Percentiles rank a stretch among this genome's conserved stretches.
These are phyloP conservation scores for Diversispora epigaea DNA, from an alignment of 192 early-diverging fungal genomes.

Conservation along the genomic window DNA sequence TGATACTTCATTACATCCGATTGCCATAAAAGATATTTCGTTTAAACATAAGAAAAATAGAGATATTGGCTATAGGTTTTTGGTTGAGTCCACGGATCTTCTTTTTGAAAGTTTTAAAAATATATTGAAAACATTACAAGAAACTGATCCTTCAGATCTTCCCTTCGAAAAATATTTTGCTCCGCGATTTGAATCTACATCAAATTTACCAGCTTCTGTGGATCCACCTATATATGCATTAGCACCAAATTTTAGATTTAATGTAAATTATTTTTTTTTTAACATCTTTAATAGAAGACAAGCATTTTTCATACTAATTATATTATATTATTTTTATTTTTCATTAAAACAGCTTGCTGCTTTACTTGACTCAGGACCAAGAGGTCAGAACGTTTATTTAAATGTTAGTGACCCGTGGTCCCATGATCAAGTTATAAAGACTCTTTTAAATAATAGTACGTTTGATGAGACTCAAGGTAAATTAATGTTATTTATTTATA, in stretches of 20 bases:
- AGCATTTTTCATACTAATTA: too few species aligned
- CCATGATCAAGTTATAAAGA: neutral
- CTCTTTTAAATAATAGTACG: constrained; percentile 27
- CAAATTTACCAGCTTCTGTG: neutral
- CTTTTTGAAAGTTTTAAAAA: constrained; percentile 42
- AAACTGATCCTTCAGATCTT: constrained; percentile 31
- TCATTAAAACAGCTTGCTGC: too few species aligned
- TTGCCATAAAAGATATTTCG: constrained; percentile 21
- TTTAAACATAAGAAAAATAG: neutral
- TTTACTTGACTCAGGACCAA: constrained; percentile 18
- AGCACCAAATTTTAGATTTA: constrained; percentile 37
- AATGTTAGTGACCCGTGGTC: constrained; percentile 20
- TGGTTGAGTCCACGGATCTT: constrained; percentile 41
- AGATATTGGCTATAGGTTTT: constrained; percentile 26
- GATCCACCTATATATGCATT: constrained; percentile 43
- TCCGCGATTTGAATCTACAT: constrained; percentile 10
- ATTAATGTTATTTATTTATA: neutral
- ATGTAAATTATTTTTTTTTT: constrained; percentile 10
- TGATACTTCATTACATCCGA: constrained; percentile 33
- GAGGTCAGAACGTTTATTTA: constrained; percentile 15
- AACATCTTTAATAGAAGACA: too few species aligned
- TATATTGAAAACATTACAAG: constrained; percentile 42
- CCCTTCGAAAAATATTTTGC: constrained; percentile 48
- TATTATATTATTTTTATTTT: too few species aligned
- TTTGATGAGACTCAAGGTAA: constrained; percentile 54